Evolutionary conservation across 129 eudicot genomes (phyloP).

Genomic region (Pseudognaphalium luteoalbum): DNA sequence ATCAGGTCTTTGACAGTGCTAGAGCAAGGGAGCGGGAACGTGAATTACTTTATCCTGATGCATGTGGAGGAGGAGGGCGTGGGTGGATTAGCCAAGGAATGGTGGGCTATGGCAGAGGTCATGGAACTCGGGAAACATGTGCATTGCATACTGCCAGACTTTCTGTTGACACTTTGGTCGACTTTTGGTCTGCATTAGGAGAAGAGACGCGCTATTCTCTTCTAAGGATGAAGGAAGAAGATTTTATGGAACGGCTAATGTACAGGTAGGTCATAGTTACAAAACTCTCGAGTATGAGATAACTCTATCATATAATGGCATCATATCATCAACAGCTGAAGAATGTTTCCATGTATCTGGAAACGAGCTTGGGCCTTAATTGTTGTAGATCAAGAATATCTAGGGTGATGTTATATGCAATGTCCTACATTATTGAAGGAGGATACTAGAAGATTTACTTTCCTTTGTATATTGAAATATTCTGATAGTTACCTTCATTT

Average conservation of each 20-base stretch:
- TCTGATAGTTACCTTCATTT: neutral
- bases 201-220: conserved; percentile 89
- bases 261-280: conserved; percentile 52
- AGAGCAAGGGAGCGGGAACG: conserved; percentile 94
- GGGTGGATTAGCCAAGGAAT: conserved; percentile 98
- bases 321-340: neutral
- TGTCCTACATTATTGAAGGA: conserved; percentile 6
- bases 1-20: conserved; percentile 94
- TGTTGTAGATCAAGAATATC: neutral
- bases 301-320: neutral
- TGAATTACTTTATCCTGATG: conserved; percentile 93
- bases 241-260: conserved; percentile 92
- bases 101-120: conserved; percentile 89
- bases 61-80: conserved; percentile 97
- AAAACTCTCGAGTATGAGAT: conserved; percentile 17
- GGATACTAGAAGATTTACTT: neutral
- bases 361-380: neutral
- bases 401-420: conserved; percentile 7
- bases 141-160: conserved; percentile 97
- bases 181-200: conserved; percentile 96
- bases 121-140: conserved; percentile 92
- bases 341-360: neutral
- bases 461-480: neutral
- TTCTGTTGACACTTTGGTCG: conserved; percentile 93
- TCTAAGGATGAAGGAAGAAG: conserved; percentile 95